A percentile compares a stretch with the other conserved stretches of the same genome.
Evolutionary conservation across 306 rosid genomes (phyloP).

Genomic region (Vicia villosa): DNA sequence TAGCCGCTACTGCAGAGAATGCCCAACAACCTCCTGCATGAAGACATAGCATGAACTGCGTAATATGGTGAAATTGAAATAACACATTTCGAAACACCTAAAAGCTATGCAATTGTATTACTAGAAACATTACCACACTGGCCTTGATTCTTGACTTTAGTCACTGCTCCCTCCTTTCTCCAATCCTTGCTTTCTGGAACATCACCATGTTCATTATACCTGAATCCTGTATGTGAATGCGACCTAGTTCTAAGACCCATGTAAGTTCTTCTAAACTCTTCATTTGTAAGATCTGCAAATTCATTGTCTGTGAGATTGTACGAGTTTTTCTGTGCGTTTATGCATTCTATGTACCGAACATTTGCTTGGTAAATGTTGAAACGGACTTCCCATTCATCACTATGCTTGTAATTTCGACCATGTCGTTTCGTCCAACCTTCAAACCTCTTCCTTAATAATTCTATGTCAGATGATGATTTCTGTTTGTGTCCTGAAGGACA

Average conservation of each 20-base stretch:
- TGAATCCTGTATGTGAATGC: slow-evolving; percentile 36
- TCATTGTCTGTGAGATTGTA: slow-evolving; percentile 64
- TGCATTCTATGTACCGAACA: slow-evolving; percentile 45
- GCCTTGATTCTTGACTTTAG: slow-evolving; percentile 72
- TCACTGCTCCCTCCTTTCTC: slow-evolving; percentile 68
- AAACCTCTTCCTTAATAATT: slow-evolving; percentile 51
- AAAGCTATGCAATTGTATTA: not conserved
- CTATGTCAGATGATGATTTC: not conserved
- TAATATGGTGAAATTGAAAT: slow-evolving; percentile 9
- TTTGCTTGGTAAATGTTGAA: slow-evolving; percentile 62
- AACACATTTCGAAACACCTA: not conserved
- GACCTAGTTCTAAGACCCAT: slow-evolving; percentile 41
- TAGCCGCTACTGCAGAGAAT: slow-evolving; percentile 77
- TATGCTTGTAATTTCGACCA: slow-evolving; percentile 39
- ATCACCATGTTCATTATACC: slow-evolving; percentile 27
- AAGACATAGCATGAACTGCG: not conserved
- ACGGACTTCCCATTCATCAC: slow-evolving; percentile 55
- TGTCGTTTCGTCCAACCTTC: slow-evolving; percentile 51
- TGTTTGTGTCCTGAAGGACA: slow-evolving; percentile 29
- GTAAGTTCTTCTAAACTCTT: slow-evolving; percentile 47
- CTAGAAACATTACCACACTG: slow-evolving; percentile 60
- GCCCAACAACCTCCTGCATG: slow-evolving; percentile 86
- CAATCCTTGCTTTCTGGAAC: slow-evolving; percentile 59
- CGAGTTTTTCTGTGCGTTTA: slow-evolving; percentile 56
- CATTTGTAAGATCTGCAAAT: slow-evolving; percentile 73